Percentiles rank a stretch among this genome's conserved stretches.
Conservation (phyloP, 441 rosid species). For the Corymbia citriodora region DNA sequence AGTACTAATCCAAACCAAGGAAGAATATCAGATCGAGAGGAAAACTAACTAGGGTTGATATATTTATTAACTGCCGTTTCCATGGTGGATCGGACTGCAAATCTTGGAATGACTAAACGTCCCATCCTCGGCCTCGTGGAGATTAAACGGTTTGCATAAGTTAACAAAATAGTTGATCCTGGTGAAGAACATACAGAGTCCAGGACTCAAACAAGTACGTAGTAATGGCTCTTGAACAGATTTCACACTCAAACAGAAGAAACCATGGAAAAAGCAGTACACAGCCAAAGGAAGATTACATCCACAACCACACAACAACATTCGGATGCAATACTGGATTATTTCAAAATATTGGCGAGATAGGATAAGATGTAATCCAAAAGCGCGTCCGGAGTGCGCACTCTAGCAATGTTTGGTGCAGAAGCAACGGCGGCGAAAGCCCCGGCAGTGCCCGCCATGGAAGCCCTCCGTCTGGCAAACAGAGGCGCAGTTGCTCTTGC, state of each 20-base stretch:
- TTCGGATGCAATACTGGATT: neutral
- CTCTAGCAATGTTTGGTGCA: neutral
- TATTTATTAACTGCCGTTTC: neutral
- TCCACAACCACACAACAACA: neutral
- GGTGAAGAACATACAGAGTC: neutral
- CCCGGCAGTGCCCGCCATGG: constrained; percentile 5
- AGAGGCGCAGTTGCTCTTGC: neutral
- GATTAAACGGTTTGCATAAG: neutral
- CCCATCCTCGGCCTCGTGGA: neutral
- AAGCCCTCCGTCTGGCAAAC: constrained; percentile 12
- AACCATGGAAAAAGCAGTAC: neutral
- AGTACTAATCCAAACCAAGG: neutral
- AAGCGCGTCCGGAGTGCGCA: neutral
- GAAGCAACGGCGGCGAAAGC: constrained; percentile 7
- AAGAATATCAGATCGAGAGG: neutral
- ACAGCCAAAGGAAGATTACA: neutral
- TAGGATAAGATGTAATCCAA: neutral
- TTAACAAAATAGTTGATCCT: neutral
- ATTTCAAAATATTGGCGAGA: neutral
- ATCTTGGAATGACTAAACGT: neutral
- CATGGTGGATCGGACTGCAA: neutral
- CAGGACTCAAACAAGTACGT: neutral
- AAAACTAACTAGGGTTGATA: neutral
- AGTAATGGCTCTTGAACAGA: neutral
- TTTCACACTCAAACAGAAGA: neutral